A percentile compares a stretch with the other conserved stretches of the same genome.
Conservation (phyloP, 2,329 filamentous ascomycete genomes). For the Fusarium continuum region DNA sequence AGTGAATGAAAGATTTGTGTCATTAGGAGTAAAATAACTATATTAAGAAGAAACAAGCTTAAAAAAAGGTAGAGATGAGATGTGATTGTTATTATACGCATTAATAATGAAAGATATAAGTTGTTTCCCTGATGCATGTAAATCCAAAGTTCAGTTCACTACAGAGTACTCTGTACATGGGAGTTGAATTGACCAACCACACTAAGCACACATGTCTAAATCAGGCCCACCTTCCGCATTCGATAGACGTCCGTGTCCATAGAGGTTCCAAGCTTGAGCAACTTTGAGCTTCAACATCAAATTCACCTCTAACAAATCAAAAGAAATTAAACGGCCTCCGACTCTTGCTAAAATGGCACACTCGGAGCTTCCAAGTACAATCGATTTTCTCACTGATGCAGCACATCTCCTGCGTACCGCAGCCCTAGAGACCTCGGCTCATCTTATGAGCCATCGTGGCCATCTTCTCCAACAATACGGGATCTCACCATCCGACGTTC, state of each 20-base stretch:
- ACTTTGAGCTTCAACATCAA: not conserved
- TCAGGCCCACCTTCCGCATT: conserved; percentile 8
- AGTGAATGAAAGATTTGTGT: not conserved
- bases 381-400: conserved; percentile 64
- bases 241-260: conserved; percentile 1
- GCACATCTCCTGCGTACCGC: conserved; percentile 64
- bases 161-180: too few relatives aligned
- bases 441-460: conserved; percentile 65
- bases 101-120: conserved; percentile 4
- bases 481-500: conserved; percentile 55
- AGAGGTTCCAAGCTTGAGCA: conserved; percentile 22
- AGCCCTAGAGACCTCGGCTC: conserved; percentile 66
- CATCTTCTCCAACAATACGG: conserved; percentile 59
- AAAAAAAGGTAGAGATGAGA: not conserved
- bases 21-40: not conserved
- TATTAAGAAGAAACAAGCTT: not conserved
- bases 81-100: not conserved
- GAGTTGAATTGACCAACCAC: conserved; percentile 7
- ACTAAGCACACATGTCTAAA: not conserved
- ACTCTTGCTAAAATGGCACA: conserved; percentile 23
- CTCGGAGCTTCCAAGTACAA: conserved; percentile 41
- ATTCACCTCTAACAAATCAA: not conserved
- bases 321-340: not conserved
- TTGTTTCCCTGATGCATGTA: not conserved
- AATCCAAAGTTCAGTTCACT: not conserved